These are phyloP conservation scores for Somion occarium DNA, from an alignment of 1,284 basidiomycete species.

Conservation along the genomic window DNA sequence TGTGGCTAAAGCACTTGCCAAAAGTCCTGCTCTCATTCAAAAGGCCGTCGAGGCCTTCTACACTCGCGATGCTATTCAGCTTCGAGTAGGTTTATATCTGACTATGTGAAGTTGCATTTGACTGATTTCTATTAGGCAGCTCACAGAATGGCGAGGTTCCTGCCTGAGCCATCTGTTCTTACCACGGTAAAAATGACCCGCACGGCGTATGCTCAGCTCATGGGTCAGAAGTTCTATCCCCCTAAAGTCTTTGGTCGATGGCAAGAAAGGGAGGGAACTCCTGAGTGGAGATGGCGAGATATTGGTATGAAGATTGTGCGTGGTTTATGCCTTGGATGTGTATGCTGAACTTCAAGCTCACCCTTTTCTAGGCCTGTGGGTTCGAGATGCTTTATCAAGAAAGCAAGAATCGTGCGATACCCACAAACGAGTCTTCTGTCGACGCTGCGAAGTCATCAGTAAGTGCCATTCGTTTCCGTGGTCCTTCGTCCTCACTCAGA, in stretches of 20 bases:
- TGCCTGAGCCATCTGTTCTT: slow-evolving; percentile 62
- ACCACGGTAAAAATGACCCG: slow-evolving; percentile 74
- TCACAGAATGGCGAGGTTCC: slow-evolving; percentile 85
- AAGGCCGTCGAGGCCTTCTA: slow-evolving; percentile 89
- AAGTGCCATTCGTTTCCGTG: slow-evolving; percentile 17
- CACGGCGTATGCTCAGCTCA: slow-evolving; percentile 88
- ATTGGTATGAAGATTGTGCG: slow-evolving; percentile 87
- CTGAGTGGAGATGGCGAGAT: slow-evolving; percentile 73
- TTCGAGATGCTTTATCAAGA: slow-evolving; percentile 95
- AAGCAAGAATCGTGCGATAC: slow-evolving; percentile 45
- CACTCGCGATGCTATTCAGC: slow-evolving; percentile 83
- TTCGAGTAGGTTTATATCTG: slow-evolving; percentile 57
- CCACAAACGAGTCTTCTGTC: slow-evolving; percentile 28
- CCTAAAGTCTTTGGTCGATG: slow-evolving; percentile 87
- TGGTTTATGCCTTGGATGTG: slow-evolving; percentile 1
- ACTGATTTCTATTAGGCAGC: slow-evolving; percentile 51
- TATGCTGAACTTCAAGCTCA: neutral
- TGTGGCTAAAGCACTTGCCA: slow-evolving; percentile 67
- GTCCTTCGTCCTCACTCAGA: neutral
- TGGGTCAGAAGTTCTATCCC: slow-evolving; percentile 89
- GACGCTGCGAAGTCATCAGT: slow-evolving; percentile 45
- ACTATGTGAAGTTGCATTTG: neutral
- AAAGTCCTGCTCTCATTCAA: slow-evolving; percentile 72
- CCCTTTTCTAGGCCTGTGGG: slow-evolving; percentile 66
- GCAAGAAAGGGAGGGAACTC: slow-evolving; percentile 54